Evolutionary conservation across 306 rosid species (phyloP).

Genomic region (Lagenaria siceraria): DNA sequence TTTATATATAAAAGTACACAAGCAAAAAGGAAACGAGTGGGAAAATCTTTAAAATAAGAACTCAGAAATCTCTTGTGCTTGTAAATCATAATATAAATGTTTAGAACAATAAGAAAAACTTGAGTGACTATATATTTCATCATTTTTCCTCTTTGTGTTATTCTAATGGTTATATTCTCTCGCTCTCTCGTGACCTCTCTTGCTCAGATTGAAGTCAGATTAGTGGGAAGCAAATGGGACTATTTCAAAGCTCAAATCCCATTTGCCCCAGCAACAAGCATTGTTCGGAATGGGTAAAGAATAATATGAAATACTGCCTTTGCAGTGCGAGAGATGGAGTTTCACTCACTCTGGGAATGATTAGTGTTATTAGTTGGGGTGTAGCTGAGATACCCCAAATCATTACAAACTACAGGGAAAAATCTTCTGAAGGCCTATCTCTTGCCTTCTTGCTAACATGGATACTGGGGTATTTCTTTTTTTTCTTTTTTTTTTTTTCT

Average conservation of each 20-base stretch:
- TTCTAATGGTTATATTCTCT: not conserved
- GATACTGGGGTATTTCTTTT: slow-evolving; percentile 49
- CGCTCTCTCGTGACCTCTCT: not conserved
- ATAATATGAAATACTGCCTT: slow-evolving; percentile 23
- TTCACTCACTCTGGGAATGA: slow-evolving; percentile 45
- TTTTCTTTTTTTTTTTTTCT: not conserved
- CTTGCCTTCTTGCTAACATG: slow-evolving; percentile 64
- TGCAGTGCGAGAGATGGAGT: slow-evolving; percentile 33
- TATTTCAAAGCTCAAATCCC: slow-evolving; percentile 15
- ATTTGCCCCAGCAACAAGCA: slow-evolving; percentile 25
- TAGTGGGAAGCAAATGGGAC: slow-evolving; percentile 10
- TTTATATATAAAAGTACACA: too few species aligned
- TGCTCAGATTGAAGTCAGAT: not conserved
- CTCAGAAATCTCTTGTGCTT: not conserved
- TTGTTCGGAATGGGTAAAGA: slow-evolving; percentile 34
- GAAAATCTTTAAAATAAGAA: not conserved
- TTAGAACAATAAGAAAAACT: too few species aligned
- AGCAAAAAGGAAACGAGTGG: not conserved
- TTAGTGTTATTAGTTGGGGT: slow-evolving; percentile 61
- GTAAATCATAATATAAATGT: too few species aligned
- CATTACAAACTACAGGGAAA: slow-evolving; percentile 47
- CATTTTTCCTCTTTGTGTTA: not conserved
- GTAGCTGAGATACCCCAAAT: slow-evolving; percentile 85
- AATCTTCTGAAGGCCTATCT: slow-evolving; percentile 68
- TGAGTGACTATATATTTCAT: not conserved